Base-by-base conservation (phyloP, 2,329 filamentous ascomycete species). In the Penicillium sp. region DNA sequence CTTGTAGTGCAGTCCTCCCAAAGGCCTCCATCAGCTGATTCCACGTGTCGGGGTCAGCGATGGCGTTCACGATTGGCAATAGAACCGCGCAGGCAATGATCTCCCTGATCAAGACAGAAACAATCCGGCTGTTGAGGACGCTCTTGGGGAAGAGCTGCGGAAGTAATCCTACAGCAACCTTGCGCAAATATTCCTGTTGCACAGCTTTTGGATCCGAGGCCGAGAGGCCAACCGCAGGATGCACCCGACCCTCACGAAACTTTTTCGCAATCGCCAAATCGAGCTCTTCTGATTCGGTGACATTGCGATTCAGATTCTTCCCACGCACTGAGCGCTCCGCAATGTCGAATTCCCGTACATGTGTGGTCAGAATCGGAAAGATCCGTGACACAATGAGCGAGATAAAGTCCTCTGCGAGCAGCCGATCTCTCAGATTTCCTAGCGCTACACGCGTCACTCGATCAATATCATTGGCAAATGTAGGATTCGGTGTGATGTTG, bases 201-300 rank as follows among this genome's bases (percentile, higher is more conserved):
- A 88, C 80, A 43, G 84, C 76, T 66, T 89, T 93, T 51, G 84
- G 87, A 62, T 96, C 90, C 1, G 89, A 86, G 62, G 88, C 90
- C 29, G 86, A 82, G 59, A 95, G 72, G 11, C 85, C 86, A 4
- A 88, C 90, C 4, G 93, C 93, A 4, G 88, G 79, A 65, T 98
- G 94, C 49, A 98, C 75, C 54, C 86, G 88, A 26, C 91, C 91
- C 66, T 94, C 86, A 46, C 80, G 85, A 69, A 93, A 98, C 69
- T 95, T 96, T 36, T 82, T 85, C n/a, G 93, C 93, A 68, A 98
- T 95, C 1, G 93, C 93, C 56, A 95, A 76, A 67, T 97, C 90
- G 60, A 98, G 75, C 76, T 98, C 93, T 64, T 96, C 91, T 1
- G 90, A 95, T 71, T 98, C 93, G 3, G 94, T 97, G 47, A 98